Evolutionary conservation across 257 asterid species (phyloP).

Genomic region (Vinca minor): DNA sequence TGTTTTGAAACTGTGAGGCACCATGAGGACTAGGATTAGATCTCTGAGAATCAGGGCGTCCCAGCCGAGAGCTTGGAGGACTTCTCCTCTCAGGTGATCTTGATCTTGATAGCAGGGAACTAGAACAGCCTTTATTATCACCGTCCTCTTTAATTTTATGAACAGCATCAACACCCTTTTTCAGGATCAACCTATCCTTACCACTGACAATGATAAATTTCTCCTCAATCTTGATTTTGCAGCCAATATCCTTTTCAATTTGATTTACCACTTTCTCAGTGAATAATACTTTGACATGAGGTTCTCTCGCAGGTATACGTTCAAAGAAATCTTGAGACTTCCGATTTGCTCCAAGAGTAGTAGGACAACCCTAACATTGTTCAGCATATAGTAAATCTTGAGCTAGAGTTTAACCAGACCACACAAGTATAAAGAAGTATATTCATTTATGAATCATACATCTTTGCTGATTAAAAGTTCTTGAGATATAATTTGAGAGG

Average conservation of each 20-base stretch:
- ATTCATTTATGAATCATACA: not conserved
- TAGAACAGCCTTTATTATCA: constrained; percentile 48
- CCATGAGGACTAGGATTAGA: constrained; percentile 58
- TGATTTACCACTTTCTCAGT: constrained; percentile 67
- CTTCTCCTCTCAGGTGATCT: constrained; percentile 78
- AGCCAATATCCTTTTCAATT: constrained; percentile 88
- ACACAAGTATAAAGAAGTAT: not conserved
- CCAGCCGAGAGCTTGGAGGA: constrained; percentile 59
- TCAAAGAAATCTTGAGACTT: constrained; percentile 96
- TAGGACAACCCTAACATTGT: constrained; percentile 77
- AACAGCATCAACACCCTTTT: constrained; percentile 88
- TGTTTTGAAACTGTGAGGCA: constrained; percentile 39
- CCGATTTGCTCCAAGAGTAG: constrained; percentile 92
- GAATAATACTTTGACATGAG: constrained; percentile 79
- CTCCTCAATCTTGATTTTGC: constrained; percentile 85
- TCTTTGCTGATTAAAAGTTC: not conserved
- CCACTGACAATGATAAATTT: constrained; percentile 94
- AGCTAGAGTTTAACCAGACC: not conserved
- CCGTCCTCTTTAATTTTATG: constrained; percentile 73
- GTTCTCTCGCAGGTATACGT: constrained; percentile 89
- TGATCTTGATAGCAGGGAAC: constrained; percentile 52
- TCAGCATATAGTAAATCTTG: constrained; percentile 17
- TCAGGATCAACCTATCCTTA: constrained; percentile 82
- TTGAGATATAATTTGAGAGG: not conserved
- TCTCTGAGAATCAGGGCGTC: constrained; percentile 54